phyloP scores from a whole-genome alignment of 495 filamentous ascomycete species.

The Hyaloscypha bicolor region DNA sequence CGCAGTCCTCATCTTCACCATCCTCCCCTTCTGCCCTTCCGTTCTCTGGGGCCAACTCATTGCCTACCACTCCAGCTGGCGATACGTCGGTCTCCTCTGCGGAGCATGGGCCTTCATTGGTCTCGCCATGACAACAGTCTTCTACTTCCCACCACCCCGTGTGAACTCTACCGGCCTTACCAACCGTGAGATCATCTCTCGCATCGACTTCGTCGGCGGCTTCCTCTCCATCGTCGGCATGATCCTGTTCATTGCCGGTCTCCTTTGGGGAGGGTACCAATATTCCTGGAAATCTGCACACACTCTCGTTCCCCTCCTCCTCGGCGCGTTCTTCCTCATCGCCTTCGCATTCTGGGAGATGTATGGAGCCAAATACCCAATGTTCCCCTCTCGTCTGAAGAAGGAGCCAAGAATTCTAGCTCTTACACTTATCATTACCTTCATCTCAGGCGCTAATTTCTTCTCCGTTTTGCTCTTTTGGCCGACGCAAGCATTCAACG shows the following conservation, averaged over 20 bases:
- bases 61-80: constrained; percentile 58
- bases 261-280: constrained; percentile 72
- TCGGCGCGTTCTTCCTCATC: constrained; percentile 55
- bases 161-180: constrained; percentile 53
- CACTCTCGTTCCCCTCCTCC: constrained; percentile 60
- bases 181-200: constrained; percentile 51
- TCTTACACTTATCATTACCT: constrained; percentile 70
- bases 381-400: constrained; percentile 65
- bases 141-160: constrained; percentile 67
- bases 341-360: constrained; percentile 63
- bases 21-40: constrained; percentile 67
- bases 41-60: constrained; percentile 73
- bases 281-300: constrained; percentile 62
- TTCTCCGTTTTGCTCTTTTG: constrained; percentile 75
- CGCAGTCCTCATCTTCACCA: constrained; percentile 65
- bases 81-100: constrained; percentile 64
- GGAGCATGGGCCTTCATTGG: constrained; percentile 63
- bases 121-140: constrained; percentile 58
- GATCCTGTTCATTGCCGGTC: constrained; percentile 65
- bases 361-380: constrained; percentile 63
- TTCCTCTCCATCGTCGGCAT: constrained; percentile 66
- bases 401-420: constrained; percentile 63
- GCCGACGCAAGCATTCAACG: constrained; percentile 75
- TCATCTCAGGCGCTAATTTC: constrained; percentile 75
- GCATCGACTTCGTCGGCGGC: constrained; percentile 68